Percentiles rank a stretch among this genome's conserved stretches.
Conservation (phyloP, 768 basidiomycete species). For the Kwoniella botswanensis region DNA sequence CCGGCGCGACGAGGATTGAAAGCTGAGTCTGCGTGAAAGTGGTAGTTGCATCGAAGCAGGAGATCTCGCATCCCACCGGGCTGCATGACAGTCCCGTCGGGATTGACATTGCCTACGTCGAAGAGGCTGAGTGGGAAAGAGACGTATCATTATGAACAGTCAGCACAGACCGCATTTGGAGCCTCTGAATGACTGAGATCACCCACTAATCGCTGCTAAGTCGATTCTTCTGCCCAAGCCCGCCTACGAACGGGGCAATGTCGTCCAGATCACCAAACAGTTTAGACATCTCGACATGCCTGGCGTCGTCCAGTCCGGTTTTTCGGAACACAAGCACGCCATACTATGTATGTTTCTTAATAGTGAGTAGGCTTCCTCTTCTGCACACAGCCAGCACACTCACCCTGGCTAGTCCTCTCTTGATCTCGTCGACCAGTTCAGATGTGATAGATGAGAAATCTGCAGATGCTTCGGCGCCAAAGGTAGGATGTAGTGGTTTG, state of each 20-base stretch:
- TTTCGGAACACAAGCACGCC: constrained; percentile 30
- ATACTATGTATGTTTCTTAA: constrained; percentile 11
- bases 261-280: constrained; percentile 35
- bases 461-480: constrained; percentile 27
- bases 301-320: constrained; percentile 26
- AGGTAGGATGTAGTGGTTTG: constrained; percentile 21
- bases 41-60: constrained; percentile 32
- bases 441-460: constrained; percentile 26
- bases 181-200: background rate
- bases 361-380: background rate
- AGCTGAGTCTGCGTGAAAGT: constrained; percentile 31
- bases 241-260: constrained; percentile 26
- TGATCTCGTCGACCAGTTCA: constrained; percentile 41
- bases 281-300: constrained; percentile 35
- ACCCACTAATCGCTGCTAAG: constrained; percentile 30
- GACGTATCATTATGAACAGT: too few species aligned
- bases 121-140: constrained; percentile 22
- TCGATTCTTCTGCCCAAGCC: constrained; percentile 31
- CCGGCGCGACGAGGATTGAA: constrained; percentile 39
- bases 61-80: constrained; percentile 15
- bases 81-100: constrained; percentile 31
- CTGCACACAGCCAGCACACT: background rate
- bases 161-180: too few species aligned
- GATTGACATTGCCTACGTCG: constrained; percentile 34
- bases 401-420: constrained; percentile 35